Evolutionary conservation across 1,139 yeast genomes (phyloP), one percentile per base, ranked within the genome.

Genomic region (Kodamaea derodonti): DNA sequence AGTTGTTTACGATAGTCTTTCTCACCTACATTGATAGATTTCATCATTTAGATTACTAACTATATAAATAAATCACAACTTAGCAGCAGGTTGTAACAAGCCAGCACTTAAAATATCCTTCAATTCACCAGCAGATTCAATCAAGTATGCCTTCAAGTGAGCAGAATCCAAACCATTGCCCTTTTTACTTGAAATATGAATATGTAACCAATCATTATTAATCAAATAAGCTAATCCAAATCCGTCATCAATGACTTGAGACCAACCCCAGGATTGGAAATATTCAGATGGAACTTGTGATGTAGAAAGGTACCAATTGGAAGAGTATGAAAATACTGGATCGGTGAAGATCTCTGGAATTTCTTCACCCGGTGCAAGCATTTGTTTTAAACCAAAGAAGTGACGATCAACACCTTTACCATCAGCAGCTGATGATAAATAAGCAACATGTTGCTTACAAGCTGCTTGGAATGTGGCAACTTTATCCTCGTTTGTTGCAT

Each of bases 331-430:
- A 56, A 74, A 86, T 42, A 85, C 65, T 14, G 95, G 87, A 60
- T 92, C 95, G 28, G 69, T 58, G 72, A 80, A 88, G 34, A 92
- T 63, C 12, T 69, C 83, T 24, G 95, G 95, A 16, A 80, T 67
- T 24, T 60, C 58, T 56, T 82, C 85, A 30, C 78, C 80, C 7
- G 72, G 62, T 41, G 69, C 57, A 33, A 85, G 52, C 74, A 84
- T 75, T 60, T 83, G 81, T 66, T 84, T 84, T 51, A 92, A 72
- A 16, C 97, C 98, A 48, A 88, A 80, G 52, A 90, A 73, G 60
- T 92, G 98, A 59, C 98, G 85, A 60, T 92, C 98, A 39, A 86
- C 87, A 48, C 97, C 97, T 49, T 69, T 70, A 35, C 97, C 98
- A 41, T 78, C 83, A 27, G 92, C 78, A 2, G 97, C 97, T 42